A percentile compares a stretch with the other conserved stretches of the same genome.
phyloP scores from a whole-genome alignment of 345 rosid species.

The Microcos paniculata region DNA sequence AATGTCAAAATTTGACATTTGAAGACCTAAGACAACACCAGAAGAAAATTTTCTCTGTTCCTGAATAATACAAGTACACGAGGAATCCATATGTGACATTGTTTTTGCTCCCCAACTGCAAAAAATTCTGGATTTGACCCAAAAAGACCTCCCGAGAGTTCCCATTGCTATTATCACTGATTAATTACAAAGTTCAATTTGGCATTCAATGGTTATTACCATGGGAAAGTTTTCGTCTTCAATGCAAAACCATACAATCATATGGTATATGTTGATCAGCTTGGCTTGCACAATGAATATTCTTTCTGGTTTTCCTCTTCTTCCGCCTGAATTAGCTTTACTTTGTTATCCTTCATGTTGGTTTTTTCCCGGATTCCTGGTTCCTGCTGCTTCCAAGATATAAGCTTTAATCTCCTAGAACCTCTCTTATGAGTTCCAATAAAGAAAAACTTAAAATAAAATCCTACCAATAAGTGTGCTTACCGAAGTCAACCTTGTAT shows the following conservation, averaged over 20 bases:
- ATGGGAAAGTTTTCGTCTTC: neutral
- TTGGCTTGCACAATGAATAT: conserved; percentile 6
- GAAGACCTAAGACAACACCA: no score
- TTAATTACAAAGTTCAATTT: neutral
- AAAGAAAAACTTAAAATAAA: no score
- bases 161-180: neutral
- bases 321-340: neutral
- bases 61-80: neutral
- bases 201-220: neutral
- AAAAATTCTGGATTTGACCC: neutral
- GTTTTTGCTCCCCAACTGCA: neutral
- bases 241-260: conserved; percentile 20
- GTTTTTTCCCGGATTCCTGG: conserved; percentile 9
- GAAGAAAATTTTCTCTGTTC: neutral
- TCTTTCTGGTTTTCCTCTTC: neutral
- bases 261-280: conserved; percentile 11
- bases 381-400: conserved; percentile 35
- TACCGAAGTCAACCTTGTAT: no score
- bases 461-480: no score
- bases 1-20: no score
- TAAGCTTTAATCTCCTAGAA: conserved; percentile 42
- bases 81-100: no score
- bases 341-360: neutral
- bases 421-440: conserved; percentile 44
- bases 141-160: neutral